Evolutionary conservation across 345 rosid genomes (phyloP), one percentile per base, ranked within the genome.

Genomic region (Moricandia moricandioides): DNA sequence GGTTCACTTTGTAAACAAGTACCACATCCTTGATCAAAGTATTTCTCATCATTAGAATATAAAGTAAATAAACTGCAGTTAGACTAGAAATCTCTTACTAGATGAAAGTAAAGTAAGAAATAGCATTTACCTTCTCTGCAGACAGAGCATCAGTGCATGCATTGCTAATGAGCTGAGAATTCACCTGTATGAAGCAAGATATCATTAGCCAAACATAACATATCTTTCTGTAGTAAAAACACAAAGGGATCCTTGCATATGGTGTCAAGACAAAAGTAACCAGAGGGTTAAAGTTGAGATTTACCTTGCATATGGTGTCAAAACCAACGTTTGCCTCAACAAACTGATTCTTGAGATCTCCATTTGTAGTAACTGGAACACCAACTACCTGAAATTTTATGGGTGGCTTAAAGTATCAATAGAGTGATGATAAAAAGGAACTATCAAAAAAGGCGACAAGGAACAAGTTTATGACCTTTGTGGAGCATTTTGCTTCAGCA

Each of bases 141-240:
- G 98, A 93, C 52, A 93, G 94, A 71, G 98, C 99, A 81, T 96
- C 99, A 29, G 91, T 90, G 85, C 99, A 96, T 68, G 87, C 87
- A 79, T 96, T 96, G 84, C 99, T 96, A 80, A 96, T 91, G 79
- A 96, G 96, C 82, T 96, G 99, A 29, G 99, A 91, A 82, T 96
- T 96, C 56, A 92, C 97, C 99, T 95, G 87, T 7, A 68, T 0
- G 65, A 37, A 64, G 40, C 45, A 54, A 72, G 70, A 54, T 17
- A 65, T 73, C 18, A 74, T 57, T n/a, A 77, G 55, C 52, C 17
- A 29, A 40, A 14, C 29, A 26, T 7, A 52, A n/a, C 33, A 56
- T 45, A 47, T 7, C 40, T 39, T 39, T 56, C 21, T 56, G 54
- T 27, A 21, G 35, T n/a, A 35, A 7, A 0, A 56, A 33, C 8